A percentile compares a stretch with the other conserved stretches of the same genome.
phyloP scores from a whole-genome alignment of 352 stramenopile species.

The Phytophthora boehmeriae region DNA sequence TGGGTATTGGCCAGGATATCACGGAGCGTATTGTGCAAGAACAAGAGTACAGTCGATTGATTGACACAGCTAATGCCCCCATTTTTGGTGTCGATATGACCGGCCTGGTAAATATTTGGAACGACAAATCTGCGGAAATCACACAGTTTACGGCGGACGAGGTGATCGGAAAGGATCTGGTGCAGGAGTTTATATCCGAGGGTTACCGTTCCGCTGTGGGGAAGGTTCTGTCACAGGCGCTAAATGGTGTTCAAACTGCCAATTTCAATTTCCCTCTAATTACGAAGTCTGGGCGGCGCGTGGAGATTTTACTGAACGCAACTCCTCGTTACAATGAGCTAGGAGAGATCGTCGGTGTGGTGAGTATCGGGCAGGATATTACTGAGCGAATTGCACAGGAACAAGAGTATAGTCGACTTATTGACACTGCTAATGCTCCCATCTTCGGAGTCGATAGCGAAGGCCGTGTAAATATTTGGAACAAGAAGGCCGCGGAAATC shows the following conservation, averaged over 20 bases:
- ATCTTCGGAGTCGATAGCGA: slow-evolving; percentile 90
- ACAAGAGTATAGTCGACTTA: slow-evolving; percentile 86
- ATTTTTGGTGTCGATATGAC: slow-evolving; percentile 88
- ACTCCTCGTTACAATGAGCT: slow-evolving; percentile 79
- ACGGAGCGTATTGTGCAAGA: slow-evolving; percentile 86
- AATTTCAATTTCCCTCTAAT: slow-evolving; percentile 89
- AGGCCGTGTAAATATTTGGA: slow-evolving; percentile 89
- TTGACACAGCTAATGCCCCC: slow-evolving; percentile 88
- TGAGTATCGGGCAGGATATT: slow-evolving; percentile 87
- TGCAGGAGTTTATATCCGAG: slow-evolving; percentile 90
- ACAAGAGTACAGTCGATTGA: slow-evolving; percentile 85
- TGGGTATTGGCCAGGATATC: slow-evolving; percentile 86
- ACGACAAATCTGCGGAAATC: slow-evolving; percentile 90
- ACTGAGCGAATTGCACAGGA: slow-evolving; percentile 91
- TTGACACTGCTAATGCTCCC: slow-evolving; percentile 90
- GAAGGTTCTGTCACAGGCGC: slow-evolving; percentile 65
- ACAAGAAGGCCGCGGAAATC: slow-evolving; percentile 91
- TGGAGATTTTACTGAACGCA: slow-evolving; percentile 84
- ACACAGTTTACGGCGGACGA: slow-evolving; percentile 89
- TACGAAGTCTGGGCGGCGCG: slow-evolving; percentile 69
- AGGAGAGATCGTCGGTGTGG: slow-evolving; percentile 80
- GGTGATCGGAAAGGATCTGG: slow-evolving; percentile 87
- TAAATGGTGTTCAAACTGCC: slow-evolving; percentile 73
- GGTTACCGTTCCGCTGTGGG: slow-evolving; percentile 70
- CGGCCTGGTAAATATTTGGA: slow-evolving; percentile 89